A percentile compares a stretch with the other conserved stretches of the same genome.
phyloP scores from a whole-genome alignment of 345 rosid species.

The Hypericum androsaemum region DNA sequence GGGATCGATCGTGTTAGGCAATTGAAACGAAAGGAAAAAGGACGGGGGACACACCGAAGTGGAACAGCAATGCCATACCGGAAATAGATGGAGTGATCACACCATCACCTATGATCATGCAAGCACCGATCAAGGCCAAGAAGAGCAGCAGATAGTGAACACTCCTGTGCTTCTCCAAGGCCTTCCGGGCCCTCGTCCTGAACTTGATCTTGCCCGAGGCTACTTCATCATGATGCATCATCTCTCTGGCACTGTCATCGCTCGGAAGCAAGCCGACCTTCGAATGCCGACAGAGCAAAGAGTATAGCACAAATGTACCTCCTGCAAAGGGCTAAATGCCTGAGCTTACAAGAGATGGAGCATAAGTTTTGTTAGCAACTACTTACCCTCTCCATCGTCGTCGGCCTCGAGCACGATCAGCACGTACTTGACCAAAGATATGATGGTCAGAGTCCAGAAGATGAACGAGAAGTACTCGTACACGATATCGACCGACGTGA shows the following conservation, averaged over 20 bases:
- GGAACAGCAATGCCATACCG: slow-evolving; percentile 22
- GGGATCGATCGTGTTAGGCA: neutral
- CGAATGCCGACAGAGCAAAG: slow-evolving; percentile 45
- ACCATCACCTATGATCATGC: slow-evolving; percentile 48
- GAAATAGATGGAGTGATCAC: slow-evolving; percentile 59
- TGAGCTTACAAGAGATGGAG: no score
- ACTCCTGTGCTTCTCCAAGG: slow-evolving; percentile 30
- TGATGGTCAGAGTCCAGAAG: slow-evolving; percentile 51
- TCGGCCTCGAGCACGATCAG: slow-evolving; percentile 44
- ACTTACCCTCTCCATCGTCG: slow-evolving; percentile 54
- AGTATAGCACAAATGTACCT: slow-evolving; percentile 58
- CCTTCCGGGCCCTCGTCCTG: slow-evolving; percentile 29
- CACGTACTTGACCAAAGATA: slow-evolving; percentile 45
- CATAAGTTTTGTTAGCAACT: no score
- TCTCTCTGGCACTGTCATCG: slow-evolving; percentile 20
- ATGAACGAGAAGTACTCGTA: slow-evolving; percentile 46
- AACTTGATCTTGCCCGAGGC: slow-evolving; percentile 4
- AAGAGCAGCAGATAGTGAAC: slow-evolving; percentile 40
- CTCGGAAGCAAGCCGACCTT: slow-evolving; percentile 48
- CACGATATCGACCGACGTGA: slow-evolving; percentile 27
- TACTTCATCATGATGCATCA: slow-evolving; percentile 17
- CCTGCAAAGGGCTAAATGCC: slow-evolving; percentile 20
- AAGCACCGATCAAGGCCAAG: slow-evolving; percentile 47
- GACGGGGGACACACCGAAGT: neutral
- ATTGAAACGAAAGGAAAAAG: neutral